These are phyloP conservation scores for Neopestalotiopsis sp. DNA, from an alignment of 2,329 filamentous ascomycete species.

Conservation along the genomic window DNA sequence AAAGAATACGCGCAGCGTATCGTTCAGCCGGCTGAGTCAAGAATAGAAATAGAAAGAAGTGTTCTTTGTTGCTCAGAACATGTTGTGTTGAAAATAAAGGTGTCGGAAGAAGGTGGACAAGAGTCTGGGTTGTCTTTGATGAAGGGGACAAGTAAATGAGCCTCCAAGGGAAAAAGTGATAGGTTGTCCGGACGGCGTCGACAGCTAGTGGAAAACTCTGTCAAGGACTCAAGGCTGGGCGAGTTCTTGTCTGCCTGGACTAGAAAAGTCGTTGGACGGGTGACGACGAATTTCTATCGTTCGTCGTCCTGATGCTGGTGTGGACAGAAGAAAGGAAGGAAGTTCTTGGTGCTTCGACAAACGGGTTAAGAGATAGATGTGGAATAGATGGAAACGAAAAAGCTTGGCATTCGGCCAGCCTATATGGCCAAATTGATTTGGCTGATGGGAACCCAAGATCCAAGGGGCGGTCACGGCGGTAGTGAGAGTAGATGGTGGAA, in stretches of 20 bases:
- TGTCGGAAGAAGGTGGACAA: slow-evolving; percentile 22
- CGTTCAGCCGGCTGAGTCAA: slow-evolving; percentile 21
- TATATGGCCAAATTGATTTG: not conserved
- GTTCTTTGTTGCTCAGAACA: slow-evolving; percentile 12
- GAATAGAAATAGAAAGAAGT: slow-evolving; percentile 29
- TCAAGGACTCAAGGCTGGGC: not conserved
- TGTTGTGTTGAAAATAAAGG: slow-evolving; percentile 15
- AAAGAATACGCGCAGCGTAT: slow-evolving; percentile 24
- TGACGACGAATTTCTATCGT: too few relatives aligned
- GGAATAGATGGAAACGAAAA: not conserved
- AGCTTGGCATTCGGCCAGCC: not conserved
- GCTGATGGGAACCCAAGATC: not conserved
- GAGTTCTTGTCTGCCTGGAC: not conserved
- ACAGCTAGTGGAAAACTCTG: not conserved
- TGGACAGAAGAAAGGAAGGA: not conserved
- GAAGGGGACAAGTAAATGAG: not conserved
- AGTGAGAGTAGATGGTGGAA: not conserved
- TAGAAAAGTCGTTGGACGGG: too few relatives aligned
- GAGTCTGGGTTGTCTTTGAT: not conserved
- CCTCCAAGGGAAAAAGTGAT: not conserved
- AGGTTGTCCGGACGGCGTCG: not conserved
- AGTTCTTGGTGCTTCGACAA: not conserved
- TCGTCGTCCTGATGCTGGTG: not conserved
- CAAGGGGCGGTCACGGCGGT: not conserved
- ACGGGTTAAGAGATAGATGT: not conserved